Conservation (phyloP, 257 asterid genomes). For the Osmanthus fragrans region DNA sequence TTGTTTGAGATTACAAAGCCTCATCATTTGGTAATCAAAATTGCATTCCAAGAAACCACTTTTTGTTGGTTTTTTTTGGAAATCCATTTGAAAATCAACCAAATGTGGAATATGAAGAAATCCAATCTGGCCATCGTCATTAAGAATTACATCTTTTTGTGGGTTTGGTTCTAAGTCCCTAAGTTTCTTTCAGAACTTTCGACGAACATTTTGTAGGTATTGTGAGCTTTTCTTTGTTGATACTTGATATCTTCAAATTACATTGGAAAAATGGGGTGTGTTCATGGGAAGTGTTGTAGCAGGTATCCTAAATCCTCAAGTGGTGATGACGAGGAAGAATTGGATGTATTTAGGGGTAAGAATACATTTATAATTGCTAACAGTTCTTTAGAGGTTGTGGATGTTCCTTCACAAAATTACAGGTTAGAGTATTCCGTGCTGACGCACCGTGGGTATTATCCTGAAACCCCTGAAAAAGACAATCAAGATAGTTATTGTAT, state of each 20-base stretch:
- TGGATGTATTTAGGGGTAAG: constrained; percentile 39
- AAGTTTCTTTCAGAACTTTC: constrained; percentile 45
- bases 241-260: constrained; percentile 28
- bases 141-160: constrained; percentile 29
- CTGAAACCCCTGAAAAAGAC: constrained; percentile 83
- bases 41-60: constrained; percentile 15
- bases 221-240: constrained; percentile 21
- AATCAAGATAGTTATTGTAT: constrained; percentile 85
- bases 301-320: constrained; percentile 48
- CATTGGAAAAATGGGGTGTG: constrained; percentile 70
- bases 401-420: constrained; percentile 75
- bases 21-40: neutral
- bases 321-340: constrained; percentile 53
- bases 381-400: constrained; percentile 57
- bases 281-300: constrained; percentile 86
- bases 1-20: neutral
- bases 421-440: constrained; percentile 68
- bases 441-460: constrained; percentile 80
- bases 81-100: constrained; percentile 22
- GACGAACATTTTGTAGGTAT: constrained; percentile 46
- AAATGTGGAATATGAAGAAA: constrained; percentile 37
- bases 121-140: constrained; percentile 27
- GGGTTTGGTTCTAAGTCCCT: constrained; percentile 36
- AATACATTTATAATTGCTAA: constrained; percentile 41
- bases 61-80: constrained; percentile 25